Evolutionary conservation across 768 basidiomycete genomes (phyloP), one percentile per base, ranked within the genome.

Genomic region (Lentinula edodes): DNA sequence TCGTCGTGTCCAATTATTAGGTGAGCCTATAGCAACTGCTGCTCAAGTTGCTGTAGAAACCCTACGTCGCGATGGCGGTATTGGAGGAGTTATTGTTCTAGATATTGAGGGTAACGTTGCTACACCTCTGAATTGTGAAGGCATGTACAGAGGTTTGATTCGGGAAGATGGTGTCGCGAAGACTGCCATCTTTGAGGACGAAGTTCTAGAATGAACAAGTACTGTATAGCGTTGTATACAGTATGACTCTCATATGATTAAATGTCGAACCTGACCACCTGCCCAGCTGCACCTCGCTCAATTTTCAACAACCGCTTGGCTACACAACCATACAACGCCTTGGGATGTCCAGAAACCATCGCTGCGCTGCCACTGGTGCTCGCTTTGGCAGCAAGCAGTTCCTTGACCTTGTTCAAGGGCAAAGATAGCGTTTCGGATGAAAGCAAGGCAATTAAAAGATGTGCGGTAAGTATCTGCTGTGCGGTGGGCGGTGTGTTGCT

Each of bases 91-190:
- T 48, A 88, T 94, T 61, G 89, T 85, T 0, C 69, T 93, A 16
- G 90, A 93, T 70, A 74, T 74, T 55, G 67, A 77, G 13, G 90
- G 90, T n/a, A 84, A 89, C 66, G 90, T 92, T 48, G 76, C 88
- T 0, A 82, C 89, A 76, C 83, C 89, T 6, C 69, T 93, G 63
- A 93, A 92, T 69, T 89, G 85, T 66, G 75, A 80, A 18, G 89
- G 91, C 7, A 93, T 93, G 91, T 93, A 91, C 69, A 81, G 91
- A 34, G 91, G 91, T 6, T 78, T 91, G 15, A 84, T 92, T 38
- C 75, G 80, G 48, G 75, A 78, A 64, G 89, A 93, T 62, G 91
- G 90, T 9, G 69, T 85, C 7, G 80, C 89, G 0, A 83, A 83
- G 71, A 89, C 87, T 0, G 91, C 90, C 10, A 90, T 93, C 57